Conservation (phyloP, 2,329 filamentous ascomycete genomes). For the Neofusicoccum umdonicola region DNA sequence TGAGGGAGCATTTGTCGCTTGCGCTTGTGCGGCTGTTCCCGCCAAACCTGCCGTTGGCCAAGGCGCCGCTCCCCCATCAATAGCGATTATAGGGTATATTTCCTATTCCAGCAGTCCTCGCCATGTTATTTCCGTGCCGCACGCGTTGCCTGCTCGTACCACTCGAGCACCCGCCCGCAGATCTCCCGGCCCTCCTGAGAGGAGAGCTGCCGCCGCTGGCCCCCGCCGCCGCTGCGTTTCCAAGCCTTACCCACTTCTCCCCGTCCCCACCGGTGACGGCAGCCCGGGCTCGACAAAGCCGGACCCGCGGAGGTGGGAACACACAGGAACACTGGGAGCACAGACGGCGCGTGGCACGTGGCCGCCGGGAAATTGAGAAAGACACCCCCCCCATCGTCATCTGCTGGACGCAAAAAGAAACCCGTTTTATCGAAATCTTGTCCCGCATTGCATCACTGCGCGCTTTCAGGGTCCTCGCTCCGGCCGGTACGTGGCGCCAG, state of each 20-base stretch:
- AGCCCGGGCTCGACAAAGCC: not conserved
- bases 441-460: not conserved
- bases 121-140: constrained; percentile 1
- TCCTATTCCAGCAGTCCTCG: not conserved
- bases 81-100: not conserved
- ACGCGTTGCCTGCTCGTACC: constrained; percentile 6
- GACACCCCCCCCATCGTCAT: not conserved
- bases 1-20: not conserved
- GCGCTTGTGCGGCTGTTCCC: constrained; percentile 7
- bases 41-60: not conserved
- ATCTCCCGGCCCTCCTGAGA: not conserved
- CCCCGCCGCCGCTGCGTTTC: not conserved
- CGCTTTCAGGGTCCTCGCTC: not conserved
- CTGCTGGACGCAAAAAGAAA: not conserved
- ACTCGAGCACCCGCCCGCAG: not conserved
- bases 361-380: not conserved
- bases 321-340: not conserved
- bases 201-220: too few relatives aligned
- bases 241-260: not conserved
- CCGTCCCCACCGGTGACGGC: not conserved
- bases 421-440: not conserved
- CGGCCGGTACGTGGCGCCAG: not conserved
- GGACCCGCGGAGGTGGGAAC: not conserved
- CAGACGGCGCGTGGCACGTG: not conserved
- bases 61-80: not conserved